phyloP scores from a whole-genome alignment of 108 stramenopile species.

The Cyclostephanos tholiformis region DNA sequence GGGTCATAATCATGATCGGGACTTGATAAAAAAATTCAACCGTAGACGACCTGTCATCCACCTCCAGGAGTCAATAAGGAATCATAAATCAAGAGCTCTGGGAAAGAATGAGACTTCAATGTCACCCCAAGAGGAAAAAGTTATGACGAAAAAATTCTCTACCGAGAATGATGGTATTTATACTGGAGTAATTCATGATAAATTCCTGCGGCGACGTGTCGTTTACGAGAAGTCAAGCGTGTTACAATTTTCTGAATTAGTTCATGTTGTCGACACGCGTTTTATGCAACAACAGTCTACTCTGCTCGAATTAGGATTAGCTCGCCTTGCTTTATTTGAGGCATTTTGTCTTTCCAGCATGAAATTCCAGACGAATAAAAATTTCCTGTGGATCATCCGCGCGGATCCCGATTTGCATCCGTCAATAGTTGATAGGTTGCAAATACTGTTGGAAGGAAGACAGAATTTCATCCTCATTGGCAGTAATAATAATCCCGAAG shows the following conservation, averaged over 20 bases:
- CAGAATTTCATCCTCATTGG: constrained; percentile 51
- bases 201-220: too few species aligned
- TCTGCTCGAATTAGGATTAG: constrained; percentile 45
- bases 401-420: constrained; percentile 53
- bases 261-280: constrained; percentile 56
- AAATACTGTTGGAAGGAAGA: constrained; percentile 26
- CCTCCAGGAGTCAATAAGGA: too few species aligned
- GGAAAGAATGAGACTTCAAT: too few species aligned
- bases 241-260: constrained; percentile 10
- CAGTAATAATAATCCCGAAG: constrained; percentile 46
- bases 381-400: constrained; percentile 61
- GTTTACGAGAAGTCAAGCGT: too few species aligned
- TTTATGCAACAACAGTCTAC: constrained; percentile 64
- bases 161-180: background rate
- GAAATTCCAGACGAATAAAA: constrained; percentile 28
- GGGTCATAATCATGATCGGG: background rate
- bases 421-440: constrained; percentile 17
- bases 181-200: background rate
- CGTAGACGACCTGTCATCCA: background rate
- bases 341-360: constrained; percentile 63
- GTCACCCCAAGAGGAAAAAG: background rate
- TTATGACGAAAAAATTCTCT: background rate
- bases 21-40: background rate
- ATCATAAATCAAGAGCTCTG: too few species aligned
- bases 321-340: constrained; percentile 53